These are phyloP conservation scores for Eragrostis nindensis DNA, from an alignment of 176 grass and related monocot species.

Conservation along the genomic window DNA sequence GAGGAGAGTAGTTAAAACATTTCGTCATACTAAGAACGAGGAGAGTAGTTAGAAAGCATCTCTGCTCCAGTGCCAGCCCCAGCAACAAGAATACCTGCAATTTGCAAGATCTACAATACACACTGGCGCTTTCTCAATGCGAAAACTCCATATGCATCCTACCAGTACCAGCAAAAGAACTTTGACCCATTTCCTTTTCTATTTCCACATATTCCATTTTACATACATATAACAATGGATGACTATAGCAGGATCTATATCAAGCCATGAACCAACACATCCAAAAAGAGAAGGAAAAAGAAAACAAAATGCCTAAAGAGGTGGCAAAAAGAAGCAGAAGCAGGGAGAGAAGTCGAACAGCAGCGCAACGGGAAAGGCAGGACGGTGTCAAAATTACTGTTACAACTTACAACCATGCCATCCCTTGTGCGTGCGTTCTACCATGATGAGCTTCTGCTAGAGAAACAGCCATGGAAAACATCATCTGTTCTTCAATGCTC, in stretches of 20 bases:
- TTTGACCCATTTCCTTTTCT: slow-evolving; percentile 64
- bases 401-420: slow-evolving; percentile 78
- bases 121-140: slow-evolving; percentile 4
- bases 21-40: background rate
- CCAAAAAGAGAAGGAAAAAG: slow-evolving; percentile 40
- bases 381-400: slow-evolving; percentile 47
- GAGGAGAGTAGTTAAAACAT: background rate
- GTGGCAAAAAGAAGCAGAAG: slow-evolving; percentile 45
- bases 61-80: background rate
- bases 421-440: slow-evolving; percentile 64
- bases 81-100: background rate
- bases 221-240: slow-evolving; percentile 80
- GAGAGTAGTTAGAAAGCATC: background rate
- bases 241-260: slow-evolving; percentile 58
- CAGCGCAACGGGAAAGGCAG: slow-evolving; percentile 37
- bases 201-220: slow-evolving; percentile 74
- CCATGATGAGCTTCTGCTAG: slow-evolving; percentile 78
- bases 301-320: slow-evolving; percentile 46
- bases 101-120: background rate
- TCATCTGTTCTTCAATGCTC: slow-evolving; percentile 98
- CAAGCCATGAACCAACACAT: slow-evolving; percentile 62
- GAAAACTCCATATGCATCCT: slow-evolving; percentile 10
- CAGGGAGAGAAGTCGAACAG: slow-evolving; percentile 3
- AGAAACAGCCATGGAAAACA: slow-evolving; percentile 86
- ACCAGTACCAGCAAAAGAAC: slow-evolving; percentile 42